These are phyloP conservation scores for Candida ipomoeae DNA, from an alignment of 805 yeast genomes.

Conservation along the genomic window DNA sequence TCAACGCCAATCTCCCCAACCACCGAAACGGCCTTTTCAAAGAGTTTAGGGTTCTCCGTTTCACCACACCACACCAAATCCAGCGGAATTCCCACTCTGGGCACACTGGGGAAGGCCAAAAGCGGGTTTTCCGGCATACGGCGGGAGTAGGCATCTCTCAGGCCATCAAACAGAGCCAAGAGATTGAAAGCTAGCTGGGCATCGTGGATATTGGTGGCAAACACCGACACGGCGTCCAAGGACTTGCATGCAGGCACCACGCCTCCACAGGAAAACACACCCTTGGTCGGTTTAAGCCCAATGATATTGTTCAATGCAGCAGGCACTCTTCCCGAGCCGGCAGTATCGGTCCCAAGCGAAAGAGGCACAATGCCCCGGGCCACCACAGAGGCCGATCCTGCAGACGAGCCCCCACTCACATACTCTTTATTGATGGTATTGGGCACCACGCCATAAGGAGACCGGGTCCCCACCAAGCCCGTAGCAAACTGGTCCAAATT, in stretches of 20 bases:
- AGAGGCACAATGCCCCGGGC: constrained; percentile 87
- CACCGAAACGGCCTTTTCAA: constrained; percentile 53
- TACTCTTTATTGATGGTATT: constrained; percentile 71
- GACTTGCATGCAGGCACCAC: constrained; percentile 98
- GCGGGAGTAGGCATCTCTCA: constrained; percentile 76
- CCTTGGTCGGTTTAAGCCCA: constrained; percentile 91
- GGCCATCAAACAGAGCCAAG: constrained; percentile 66
- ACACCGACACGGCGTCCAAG: constrained; percentile 86
- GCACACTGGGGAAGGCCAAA: constrained; percentile 51
- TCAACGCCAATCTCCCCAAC: constrained; percentile 45
- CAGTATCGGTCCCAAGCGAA: constrained; percentile 93
- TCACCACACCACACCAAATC: constrained; percentile 79
- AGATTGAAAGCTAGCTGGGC: constrained; percentile 74
- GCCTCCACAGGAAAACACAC: constrained; percentile 80
- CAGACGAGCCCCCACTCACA: constrained; percentile 93
- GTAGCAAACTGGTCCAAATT: constrained; percentile 97
- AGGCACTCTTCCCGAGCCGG: constrained; percentile 97
- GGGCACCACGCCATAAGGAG: constrained; percentile 90
- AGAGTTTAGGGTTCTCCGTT: constrained; percentile 67
- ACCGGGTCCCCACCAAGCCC: constrained; percentile 91
- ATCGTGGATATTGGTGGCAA: constrained; percentile 71
- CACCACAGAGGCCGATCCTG: constrained; percentile 92
- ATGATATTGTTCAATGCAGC: constrained; percentile 89
- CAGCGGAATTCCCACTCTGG: constrained; percentile 74
- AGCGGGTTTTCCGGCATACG: constrained; percentile 64